Evolutionary conservation across 2,329 filamentous ascomycete species (phyloP), one percentile per base, ranked within the genome.

Genomic region (Fusarium torreyae): DNA sequence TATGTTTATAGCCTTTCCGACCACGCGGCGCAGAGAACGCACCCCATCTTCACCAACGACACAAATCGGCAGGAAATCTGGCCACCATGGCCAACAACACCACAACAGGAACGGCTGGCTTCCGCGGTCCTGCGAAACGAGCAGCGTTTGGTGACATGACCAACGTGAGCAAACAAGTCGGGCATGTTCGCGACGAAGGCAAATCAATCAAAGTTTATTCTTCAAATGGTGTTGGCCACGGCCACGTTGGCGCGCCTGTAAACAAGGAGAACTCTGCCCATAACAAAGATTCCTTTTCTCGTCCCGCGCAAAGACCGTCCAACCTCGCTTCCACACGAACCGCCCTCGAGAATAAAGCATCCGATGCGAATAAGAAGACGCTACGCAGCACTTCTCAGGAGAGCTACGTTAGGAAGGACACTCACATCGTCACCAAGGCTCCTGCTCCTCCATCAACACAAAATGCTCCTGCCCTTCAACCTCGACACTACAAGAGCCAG

Each of bases 101-200:
- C 18, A 68, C 72, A 15, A 67, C 67, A 5, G 51, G 71, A 14
- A 62, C 66, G 20, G 67, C 64, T 22, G 80, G 79, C 36, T 72
- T 81, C 40, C 80, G 79, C 31, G 79, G 79, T 39, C 77, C 88
- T 59, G 85, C 90, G 57, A 96, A 94, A 83, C 90, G 94, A 71
- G 89, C 90, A 66, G 93, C 89, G 14, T 94, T 97, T 79, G 92
- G 88, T 50, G 94, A 97, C 77, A 87, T 96, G 66, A 96, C 92
- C 84, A 95, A 94, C 76, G 89, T 86, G 45, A 76, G 84, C 40
- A 81, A 82, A 65, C 77, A 78, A 45, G 68, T 70, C 36, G 74
- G 73, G 34, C 63, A 75, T 28, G 71, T 62, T 43, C 71, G 76
- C 26, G 75, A 81, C 50, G 71, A 79, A 31, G 74, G 66, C 56